Conservation (phyloP, 192 early-diverging fungal genomes). For the Phlyctochytrium planicorne region DNA sequence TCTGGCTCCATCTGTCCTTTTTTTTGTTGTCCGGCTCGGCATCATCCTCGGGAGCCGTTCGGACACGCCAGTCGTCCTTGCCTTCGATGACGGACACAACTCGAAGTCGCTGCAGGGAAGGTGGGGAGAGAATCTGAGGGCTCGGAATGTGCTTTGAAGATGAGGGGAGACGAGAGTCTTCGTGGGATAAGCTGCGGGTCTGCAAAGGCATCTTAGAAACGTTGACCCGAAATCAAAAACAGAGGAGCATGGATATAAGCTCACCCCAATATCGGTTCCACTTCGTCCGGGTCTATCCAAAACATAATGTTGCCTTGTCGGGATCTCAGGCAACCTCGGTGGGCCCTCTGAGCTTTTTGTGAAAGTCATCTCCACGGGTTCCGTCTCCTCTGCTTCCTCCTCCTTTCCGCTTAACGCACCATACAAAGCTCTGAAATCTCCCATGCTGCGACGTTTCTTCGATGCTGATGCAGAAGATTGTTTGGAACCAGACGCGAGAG, state of each 20-base stretch:
- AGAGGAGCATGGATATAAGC: no score
- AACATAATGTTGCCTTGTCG: background rate
- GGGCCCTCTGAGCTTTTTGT: background rate
- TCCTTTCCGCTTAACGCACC: no score
- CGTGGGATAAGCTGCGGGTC: no score
- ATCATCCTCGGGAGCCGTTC: background rate
- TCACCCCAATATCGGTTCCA: no score
- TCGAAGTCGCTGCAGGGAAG: constrained; percentile 3
- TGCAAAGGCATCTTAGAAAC: no score
- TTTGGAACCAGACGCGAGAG: constrained; percentile 10
- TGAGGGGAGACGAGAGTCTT: no score
- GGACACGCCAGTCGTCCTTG: constrained; percentile 8
- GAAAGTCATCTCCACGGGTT: background rate
- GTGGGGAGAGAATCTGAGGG: constrained; percentile 2
- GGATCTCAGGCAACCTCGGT: background rate
- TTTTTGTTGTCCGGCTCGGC: background rate
- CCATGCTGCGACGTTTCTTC: constrained; percentile 9
- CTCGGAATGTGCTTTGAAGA: no score
- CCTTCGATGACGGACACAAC: background rate
- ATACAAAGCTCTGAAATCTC: constrained; percentile 5
- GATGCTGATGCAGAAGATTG: background rate
- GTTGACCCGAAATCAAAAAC: no score
- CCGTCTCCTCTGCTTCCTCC: constrained; percentile 7
- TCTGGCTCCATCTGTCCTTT: constrained; percentile 11
- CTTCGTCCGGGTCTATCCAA: constrained; percentile 1